Evolutionary conservation across 164 flowering plant genomes (phyloP).

Genomic region (Vitis cinerea): DNA sequence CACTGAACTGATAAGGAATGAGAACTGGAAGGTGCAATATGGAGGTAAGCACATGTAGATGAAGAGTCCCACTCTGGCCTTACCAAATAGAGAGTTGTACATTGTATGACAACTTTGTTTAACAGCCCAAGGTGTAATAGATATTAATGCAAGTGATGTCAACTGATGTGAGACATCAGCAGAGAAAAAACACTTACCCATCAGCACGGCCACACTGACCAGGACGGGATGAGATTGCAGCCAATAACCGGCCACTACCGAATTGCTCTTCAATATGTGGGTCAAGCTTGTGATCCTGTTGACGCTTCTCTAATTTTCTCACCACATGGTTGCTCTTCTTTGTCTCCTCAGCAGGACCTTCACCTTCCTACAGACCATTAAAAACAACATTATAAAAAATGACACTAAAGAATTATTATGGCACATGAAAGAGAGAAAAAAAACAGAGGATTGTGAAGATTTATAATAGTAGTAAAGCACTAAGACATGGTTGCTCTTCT

Average conservation of each 20-base stretch:
- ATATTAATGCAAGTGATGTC: neutral
- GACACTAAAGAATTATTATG: neutral
- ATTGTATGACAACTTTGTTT: too few species aligned
- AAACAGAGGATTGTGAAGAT: too few species aligned
- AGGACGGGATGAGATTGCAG: constrained; percentile 50
- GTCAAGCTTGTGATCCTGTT: constrained; percentile 35
- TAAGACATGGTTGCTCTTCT: too few species aligned
- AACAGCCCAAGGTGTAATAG: too few species aligned
- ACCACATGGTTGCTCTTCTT: constrained; percentile 52
- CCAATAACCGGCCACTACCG: constrained; percentile 40
- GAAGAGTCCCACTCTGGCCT: too few species aligned
- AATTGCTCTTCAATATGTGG: constrained; percentile 45
- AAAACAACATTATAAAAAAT: neutral
- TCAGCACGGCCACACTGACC: constrained; percentile 59
- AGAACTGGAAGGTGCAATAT: too few species aligned
- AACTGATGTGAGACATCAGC: neutral
- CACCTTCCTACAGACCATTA: constrained; percentile 29
- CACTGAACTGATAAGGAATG: too few species aligned
- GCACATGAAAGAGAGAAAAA: too few species aligned
- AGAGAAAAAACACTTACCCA: constrained; percentile 29
- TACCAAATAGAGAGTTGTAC: neutral
- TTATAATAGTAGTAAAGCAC: too few species aligned
- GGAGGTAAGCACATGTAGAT: too few species aligned
- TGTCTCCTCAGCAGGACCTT: constrained; percentile 40
- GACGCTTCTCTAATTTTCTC: constrained; percentile 46